Percentiles rank a stretch among this genome's conserved stretches.
Evolutionary conservation across 805 yeast genomes (phyloP).

Genomic region (Ogataea zsoltii): DNA sequence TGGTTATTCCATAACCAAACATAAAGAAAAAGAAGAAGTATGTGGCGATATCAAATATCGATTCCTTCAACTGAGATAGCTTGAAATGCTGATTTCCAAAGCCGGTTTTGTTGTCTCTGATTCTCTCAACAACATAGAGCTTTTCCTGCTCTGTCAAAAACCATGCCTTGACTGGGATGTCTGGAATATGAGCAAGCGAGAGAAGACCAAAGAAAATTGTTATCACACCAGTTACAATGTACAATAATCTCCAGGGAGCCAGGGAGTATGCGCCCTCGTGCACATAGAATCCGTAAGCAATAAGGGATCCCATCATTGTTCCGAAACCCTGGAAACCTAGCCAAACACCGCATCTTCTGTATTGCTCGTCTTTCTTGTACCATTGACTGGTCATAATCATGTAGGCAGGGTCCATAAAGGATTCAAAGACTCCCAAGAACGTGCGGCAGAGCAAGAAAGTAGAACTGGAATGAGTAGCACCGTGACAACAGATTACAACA

Average conservation of each 20-base stretch:
- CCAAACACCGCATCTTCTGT: constrained; percentile 37
- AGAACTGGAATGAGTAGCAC: constrained; percentile 33
- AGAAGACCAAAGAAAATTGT: constrained; percentile 52
- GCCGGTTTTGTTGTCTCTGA: constrained; percentile 59
- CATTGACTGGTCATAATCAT: constrained; percentile 53
- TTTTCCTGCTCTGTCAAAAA: constrained; percentile 49
- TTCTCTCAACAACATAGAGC: constrained; percentile 51
- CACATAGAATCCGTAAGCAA: constrained; percentile 45
- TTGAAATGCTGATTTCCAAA: constrained; percentile 58
- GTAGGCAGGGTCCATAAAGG: constrained; percentile 45
- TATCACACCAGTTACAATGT: constrained; percentile 57
- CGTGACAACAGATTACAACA: constrained; percentile 44
- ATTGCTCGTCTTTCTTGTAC: constrained; percentile 51
- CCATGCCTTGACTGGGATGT: constrained; percentile 58
- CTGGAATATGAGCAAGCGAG: constrained; percentile 41
- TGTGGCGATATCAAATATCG: constrained; percentile 48
- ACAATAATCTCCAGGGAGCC: constrained; percentile 60
- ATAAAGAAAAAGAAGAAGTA: constrained; percentile 48
- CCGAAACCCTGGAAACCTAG: constrained; percentile 45
- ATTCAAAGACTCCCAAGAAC: constrained; percentile 55
- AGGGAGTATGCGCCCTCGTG: constrained; percentile 42
- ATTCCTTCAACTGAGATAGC: constrained; percentile 53
- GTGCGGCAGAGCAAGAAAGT: constrained; percentile 50
- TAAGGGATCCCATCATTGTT: constrained; percentile 48
- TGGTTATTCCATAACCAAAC: constrained; percentile 49